phyloP scores from a whole-genome alignment of 2,329 filamentous ascomycete species.

The Fusarium temperatum region DNA sequence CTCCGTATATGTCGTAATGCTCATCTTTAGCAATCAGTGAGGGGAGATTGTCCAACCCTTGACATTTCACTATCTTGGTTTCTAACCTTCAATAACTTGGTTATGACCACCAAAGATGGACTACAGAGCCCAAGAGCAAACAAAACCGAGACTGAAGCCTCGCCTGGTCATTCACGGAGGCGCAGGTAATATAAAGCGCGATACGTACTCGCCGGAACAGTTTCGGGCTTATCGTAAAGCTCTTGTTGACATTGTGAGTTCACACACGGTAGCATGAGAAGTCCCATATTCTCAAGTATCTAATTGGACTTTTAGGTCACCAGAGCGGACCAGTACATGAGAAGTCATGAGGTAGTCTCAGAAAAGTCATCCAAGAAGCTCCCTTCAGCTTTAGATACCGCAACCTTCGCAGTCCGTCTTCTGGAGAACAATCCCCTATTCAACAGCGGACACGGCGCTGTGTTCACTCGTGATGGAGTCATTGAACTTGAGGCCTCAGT shows the following conservation, averaged over 20 bases:
- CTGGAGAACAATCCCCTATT: slow-evolving; percentile 85
- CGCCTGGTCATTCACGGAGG: slow-evolving; percentile 77
- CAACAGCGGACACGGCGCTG: slow-evolving; percentile 84
- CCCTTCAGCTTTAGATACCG: slow-evolving; percentile 75
- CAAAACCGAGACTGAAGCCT: slow-evolving; percentile 53
- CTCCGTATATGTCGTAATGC: neutral
- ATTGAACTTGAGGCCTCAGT: slow-evolving; percentile 89
- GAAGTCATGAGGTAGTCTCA: neutral
- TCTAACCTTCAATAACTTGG: neutral
- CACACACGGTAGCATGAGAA: neutral
- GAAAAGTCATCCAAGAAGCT: slow-evolving; percentile 15
- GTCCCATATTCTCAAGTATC: neutral
- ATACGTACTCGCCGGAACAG: slow-evolving; percentile 65
- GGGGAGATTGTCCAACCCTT: slow-evolving; percentile 2
- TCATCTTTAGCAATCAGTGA: neutral
- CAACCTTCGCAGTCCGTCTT: slow-evolving; percentile 76
- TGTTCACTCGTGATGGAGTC: slow-evolving; percentile 83
- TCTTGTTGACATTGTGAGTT: slow-evolving; percentile 67
- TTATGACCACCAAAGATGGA: slow-evolving; percentile 49
- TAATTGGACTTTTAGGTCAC: slow-evolving; percentile 45
- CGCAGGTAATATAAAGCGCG: slow-evolving; percentile 73
- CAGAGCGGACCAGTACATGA: slow-evolving; percentile 59
- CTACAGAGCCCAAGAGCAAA: slow-evolving; percentile 44
- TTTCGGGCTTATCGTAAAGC: slow-evolving; percentile 68
- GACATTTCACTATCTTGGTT: neutral